Conservation (phyloP, 2,329 filamentous ascomycete species). For the Colletotrichum sp. region DNA sequence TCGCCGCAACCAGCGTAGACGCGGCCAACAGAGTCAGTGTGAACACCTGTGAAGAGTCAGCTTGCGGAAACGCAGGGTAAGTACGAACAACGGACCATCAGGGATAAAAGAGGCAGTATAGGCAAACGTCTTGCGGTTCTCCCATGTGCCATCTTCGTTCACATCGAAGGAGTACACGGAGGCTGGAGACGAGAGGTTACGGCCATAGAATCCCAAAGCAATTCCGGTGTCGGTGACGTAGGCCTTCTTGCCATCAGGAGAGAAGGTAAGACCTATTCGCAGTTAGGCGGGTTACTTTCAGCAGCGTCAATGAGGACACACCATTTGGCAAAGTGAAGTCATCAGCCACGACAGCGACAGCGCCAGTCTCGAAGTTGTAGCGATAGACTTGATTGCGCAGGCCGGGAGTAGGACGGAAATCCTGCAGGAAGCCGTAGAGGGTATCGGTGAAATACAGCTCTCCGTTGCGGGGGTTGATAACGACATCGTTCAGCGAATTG, state of each 20-base stretch:
- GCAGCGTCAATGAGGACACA: rapidly evolving
- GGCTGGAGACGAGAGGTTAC: constrained; percentile 29
- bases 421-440: constrained; percentile 62
- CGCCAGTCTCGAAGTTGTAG: constrained; percentile 52
- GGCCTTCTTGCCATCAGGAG: constrained; percentile 53
- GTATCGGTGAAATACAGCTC: constrained; percentile 70
- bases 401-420: constrained; percentile 58
- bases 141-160: constrained; percentile 47
- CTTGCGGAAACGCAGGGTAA: no score
- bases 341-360: constrained; percentile 61
- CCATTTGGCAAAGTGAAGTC: constrained; percentile 60
- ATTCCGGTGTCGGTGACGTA: constrained; percentile 65
- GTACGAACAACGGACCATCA: constrained; percentile 25
- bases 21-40: constrained; percentile 58
- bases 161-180: constrained; percentile 52
- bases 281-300: rapidly evolving
- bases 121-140: constrained; percentile 60
- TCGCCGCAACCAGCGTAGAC: constrained; percentile 57
- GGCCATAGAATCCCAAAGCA: constrained; percentile 43
- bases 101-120: constrained; percentile 58
- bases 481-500: constrained; percentile 64
- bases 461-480: constrained; percentile 55
- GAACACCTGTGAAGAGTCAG: constrained; percentile 36
- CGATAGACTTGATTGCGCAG: constrained; percentile 65
- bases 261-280: constrained; percentile 55